Evolutionary conservation across 1,139 yeast genomes (phyloP), one percentile per base, ranked within the genome.

Genomic region (Debaryomyces robertsiae): DNA sequence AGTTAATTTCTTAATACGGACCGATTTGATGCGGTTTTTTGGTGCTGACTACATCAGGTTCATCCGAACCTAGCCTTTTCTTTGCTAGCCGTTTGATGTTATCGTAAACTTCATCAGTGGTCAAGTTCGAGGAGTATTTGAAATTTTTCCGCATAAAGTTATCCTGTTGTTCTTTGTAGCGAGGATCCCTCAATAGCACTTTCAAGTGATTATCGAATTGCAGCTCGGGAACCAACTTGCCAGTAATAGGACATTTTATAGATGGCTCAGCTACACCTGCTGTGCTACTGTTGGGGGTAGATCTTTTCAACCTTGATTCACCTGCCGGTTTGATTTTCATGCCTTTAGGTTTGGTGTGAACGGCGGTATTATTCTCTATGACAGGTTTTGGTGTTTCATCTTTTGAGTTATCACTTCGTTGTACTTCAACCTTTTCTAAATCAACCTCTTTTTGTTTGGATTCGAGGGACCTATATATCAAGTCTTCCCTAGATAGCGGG

Each of bases 101-200:
- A 38, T 76, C 82, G 46, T 82, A 84, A 1, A 85, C 94, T 48
- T 86, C 87, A 39, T 79, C 81, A 1, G 82, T 75, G 3, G 82
- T 76, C 43, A 89, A 62, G 53, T 87, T 87, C 4, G 89, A 73
- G 23, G 79, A 68, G 29, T 68, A 67, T 17, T 77, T 66, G 53
- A 76, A 75, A 47, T 81, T 78, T 53, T 89, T 86, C 24, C 75
- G 69, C 48, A 84, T 81, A 56, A 77, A 83, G 44, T 77, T 75
- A 23, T 77, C 79, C 54, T 81, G 83, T 57, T 88, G 91, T 47
- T 80, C 80, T 49, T 81, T 75, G 65, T 87, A 88, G 47, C 79
- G 71, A 2, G 96, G 96, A 60, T 91, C 96, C 39, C 93, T 66
- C 35, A 88, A 67, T 42, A 86, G 66, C n/a, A 81, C 76, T 43